These are phyloP conservation scores for Penicillium rolfsii DNA, from an alignment of 2,329 filamentous ascomycete genomes.

Conservation along the genomic window DNA sequence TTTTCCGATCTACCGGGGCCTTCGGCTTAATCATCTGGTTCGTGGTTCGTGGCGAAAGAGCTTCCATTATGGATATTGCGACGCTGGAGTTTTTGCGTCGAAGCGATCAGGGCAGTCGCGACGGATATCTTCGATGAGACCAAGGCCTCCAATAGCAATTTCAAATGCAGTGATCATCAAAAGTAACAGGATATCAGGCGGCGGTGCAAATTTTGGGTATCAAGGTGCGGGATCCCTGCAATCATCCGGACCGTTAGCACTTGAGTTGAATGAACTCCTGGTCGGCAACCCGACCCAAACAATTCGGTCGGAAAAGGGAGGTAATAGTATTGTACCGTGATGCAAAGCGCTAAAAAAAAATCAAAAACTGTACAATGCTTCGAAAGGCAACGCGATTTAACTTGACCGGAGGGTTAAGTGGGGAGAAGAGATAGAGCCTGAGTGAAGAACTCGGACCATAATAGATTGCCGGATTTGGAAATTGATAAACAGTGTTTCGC, in stretches of 20 bases:
- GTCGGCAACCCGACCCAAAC: conserved; percentile 21
- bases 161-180: conserved; percentile 23
- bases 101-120: conserved; percentile 11
- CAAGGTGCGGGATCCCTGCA: conserved; percentile 35
- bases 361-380: conserved; percentile 30
- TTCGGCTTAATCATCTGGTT: conserved; percentile 52
- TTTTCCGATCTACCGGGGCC: conserved; percentile 43
- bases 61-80: conserved; percentile 46
- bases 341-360: conserved; percentile 35
- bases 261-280: conserved; percentile 10
- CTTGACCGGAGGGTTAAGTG: conserved; percentile 22
- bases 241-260: conserved; percentile 24
- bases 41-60: conserved; percentile 53
- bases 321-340: conserved; percentile 24
- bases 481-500: conserved; percentile 46
- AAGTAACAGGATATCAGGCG: conserved; percentile 16
- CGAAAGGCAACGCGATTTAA: conserved; percentile 23
- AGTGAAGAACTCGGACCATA: conserved; percentile 27
- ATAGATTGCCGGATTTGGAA: conserved; percentile 39
- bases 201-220: conserved; percentile 27
- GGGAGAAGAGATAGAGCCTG: conserved; percentile 24
- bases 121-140: background rate
- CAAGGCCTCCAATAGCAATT: conserved; percentile 7
- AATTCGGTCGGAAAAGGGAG: conserved; percentile 11
- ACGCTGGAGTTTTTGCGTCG: conserved; percentile 2